Percentiles rank a stretch among this genome's conserved stretches.
Evolutionary conservation across 78 protist genomes (phyloP).

Genomic region (Paratrimastix pyriformis): DNA sequence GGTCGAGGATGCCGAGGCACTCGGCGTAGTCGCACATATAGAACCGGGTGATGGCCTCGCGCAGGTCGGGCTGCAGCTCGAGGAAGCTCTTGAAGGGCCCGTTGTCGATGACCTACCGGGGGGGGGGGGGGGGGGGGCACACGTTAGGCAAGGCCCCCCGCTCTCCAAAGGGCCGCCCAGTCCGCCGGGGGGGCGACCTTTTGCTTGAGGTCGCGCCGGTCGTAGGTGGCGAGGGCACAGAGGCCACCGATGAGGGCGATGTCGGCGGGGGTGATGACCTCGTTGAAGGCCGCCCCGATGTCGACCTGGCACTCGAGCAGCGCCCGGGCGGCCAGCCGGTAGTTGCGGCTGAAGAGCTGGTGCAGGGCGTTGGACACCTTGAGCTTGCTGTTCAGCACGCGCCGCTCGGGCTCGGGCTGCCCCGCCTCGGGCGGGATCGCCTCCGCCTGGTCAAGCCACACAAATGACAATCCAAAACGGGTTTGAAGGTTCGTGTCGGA

Average conservation of each 20-base stretch:
- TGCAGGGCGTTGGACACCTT: conserved; percentile 40
- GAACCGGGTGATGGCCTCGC: conserved; percentile 48
- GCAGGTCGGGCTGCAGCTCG: conserved; percentile 56
- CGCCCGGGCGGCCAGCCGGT: conserved; percentile 41
- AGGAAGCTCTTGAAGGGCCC: conserved; percentile 41
- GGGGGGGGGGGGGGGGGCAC: background rate
- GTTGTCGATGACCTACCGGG: conserved; percentile 2
- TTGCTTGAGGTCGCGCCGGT: conserved; percentile 47
- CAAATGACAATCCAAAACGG: background rate
- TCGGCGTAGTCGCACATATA: conserved; percentile 43
- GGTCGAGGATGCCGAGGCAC: conserved; percentile 45
- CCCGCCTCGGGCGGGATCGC: no score
- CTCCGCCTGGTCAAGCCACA: background rate
- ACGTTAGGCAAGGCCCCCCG: background rate
- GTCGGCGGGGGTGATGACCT: conserved; percentile 54
- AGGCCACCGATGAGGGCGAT: conserved; percentile 67
- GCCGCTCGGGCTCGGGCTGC: no score
- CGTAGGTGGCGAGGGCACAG: conserved; percentile 73
- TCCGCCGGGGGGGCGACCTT: no score
- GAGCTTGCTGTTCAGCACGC: conserved; percentile 36
- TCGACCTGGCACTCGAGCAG: conserved; percentile 42
- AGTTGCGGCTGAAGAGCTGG: conserved; percentile 40
- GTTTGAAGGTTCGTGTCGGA: background rate
- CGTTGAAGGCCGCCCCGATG: background rate
- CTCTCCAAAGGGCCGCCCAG: background rate